These are phyloP conservation scores for Haberlea rhodopensis DNA, from an alignment of 257 asterid species.

Conservation along the genomic window DNA sequence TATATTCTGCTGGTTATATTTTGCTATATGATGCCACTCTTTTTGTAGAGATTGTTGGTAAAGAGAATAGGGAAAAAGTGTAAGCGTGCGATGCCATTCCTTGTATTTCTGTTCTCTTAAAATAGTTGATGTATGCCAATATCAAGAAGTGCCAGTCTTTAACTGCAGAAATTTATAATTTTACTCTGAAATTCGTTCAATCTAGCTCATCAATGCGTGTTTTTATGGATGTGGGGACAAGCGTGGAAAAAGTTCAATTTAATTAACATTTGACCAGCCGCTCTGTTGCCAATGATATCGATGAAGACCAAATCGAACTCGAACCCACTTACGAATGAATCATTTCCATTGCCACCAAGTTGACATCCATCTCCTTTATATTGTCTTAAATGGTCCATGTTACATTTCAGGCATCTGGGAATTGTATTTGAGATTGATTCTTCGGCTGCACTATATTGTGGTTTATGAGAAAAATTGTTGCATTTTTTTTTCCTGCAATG, in stretches of 20 bases:
- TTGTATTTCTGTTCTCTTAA: conserved; percentile 10
- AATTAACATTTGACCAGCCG: neutral
- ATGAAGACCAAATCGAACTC: neutral
- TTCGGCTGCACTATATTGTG: conserved; percentile 8
- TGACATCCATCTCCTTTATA: neutral
- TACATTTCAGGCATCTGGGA: conserved; percentile 13
- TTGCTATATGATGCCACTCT: conserved; percentile 29
- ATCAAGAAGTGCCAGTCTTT: conserved; percentile 1
- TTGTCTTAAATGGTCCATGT: neutral
- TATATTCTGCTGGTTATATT: conserved; percentile 29
- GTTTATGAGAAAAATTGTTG: neutral
- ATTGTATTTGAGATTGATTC: conserved; percentile 1
- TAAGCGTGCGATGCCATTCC: conserved; percentile 18
- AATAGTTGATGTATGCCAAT: conserved; percentile 15
- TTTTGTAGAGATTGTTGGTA: conserved; percentile 16
- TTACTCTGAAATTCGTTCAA: conserved; percentile 10
- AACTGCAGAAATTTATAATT: conserved; percentile 8
- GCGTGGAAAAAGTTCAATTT: conserved; percentile 10
- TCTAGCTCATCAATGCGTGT: conserved; percentile 4
- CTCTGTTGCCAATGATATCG: neutral
- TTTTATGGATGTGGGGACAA: conserved; percentile 1
- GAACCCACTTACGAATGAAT: neutral
- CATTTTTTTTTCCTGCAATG: conserved; percentile 12
- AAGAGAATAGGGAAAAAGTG: neutral
- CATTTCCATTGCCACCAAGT: conserved; percentile 11